phyloP scores from a whole-genome alignment of 73 alveolate species.

The Paramecium sexaurelia region DNA sequence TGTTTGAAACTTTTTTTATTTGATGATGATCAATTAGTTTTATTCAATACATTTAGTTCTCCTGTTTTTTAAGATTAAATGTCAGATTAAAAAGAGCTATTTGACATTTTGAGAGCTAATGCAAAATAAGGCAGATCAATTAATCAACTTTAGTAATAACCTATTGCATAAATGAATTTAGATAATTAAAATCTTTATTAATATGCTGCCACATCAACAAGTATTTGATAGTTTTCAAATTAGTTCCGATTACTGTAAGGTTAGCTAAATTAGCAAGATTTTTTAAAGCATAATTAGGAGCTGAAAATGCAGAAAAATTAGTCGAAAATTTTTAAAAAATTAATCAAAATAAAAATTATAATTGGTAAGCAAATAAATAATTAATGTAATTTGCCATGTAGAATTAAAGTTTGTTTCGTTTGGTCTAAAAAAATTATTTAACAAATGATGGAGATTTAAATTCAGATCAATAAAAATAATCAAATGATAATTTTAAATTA shows the following conservation, averaged over 20 bases:
- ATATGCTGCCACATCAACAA: slow-evolving; percentile 10
- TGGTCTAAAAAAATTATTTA: background rate
- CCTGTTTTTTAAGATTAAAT: slow-evolving; percentile 4
- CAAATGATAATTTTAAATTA: background rate
- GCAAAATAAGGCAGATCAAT: slow-evolving; percentile 18
- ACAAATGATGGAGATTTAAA: background rate
- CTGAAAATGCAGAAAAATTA: background rate
- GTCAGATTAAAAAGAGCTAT: background rate
- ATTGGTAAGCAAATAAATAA: slow-evolving; percentile 10
- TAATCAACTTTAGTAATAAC: background rate
- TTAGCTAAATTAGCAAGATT: slow-evolving; percentile 28
- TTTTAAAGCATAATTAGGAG: slow-evolving; percentile 1
- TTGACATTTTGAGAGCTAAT: background rate
- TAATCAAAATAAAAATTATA: background rate
- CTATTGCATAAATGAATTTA: background rate
- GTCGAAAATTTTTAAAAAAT: background rate
- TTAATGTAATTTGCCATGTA: background rate
- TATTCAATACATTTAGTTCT: slow-evolving; percentile 35
- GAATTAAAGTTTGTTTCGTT: background rate
- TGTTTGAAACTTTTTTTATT: slow-evolving; percentile 21
- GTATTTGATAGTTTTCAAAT: background rate
- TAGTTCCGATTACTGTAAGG: slow-evolving; percentile 22
- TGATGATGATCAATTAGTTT: slow-evolving; percentile 44
- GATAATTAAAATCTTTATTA: background rate
- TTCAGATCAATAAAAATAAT: background rate